phyloP scores from a whole-genome alignment of 345 rosid species.

The Populus deltoides region DNA sequence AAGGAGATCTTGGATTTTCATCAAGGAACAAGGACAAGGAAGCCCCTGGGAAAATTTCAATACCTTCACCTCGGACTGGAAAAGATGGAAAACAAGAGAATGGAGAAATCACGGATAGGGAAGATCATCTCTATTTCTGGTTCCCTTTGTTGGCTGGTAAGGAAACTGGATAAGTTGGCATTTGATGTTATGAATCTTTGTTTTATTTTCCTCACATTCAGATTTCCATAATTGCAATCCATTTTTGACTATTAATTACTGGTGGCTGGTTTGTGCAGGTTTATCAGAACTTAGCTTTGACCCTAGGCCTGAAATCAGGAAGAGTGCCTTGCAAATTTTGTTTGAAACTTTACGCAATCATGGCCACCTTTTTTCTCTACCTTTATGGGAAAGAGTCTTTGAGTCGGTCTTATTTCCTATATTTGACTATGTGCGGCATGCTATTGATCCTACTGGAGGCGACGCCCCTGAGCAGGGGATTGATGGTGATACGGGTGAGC shows the following conservation, averaged over 20 bases:
- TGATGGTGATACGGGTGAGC: slow-evolving; percentile 59
- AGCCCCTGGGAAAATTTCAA: slow-evolving; percentile 43
- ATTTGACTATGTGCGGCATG: slow-evolving; percentile 94
- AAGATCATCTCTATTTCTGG: slow-evolving; percentile 88
- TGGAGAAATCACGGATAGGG: slow-evolving; percentile 61
- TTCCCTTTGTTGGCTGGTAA: slow-evolving; percentile 94
- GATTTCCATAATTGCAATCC: background rate
- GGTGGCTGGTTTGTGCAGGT: slow-evolving; percentile 47
- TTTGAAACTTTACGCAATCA: slow-evolving; percentile 93
- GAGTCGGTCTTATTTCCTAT: slow-evolving; percentile 94
- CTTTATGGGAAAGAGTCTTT: slow-evolving; percentile 84
- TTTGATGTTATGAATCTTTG: slow-evolving; percentile 4
- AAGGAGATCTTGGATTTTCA: slow-evolving; percentile 78
- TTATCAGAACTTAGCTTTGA: slow-evolving; percentile 97
- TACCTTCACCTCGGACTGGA: slow-evolving; percentile 46
- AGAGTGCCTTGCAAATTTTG: slow-evolving; percentile 84
- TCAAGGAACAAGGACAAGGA: slow-evolving; percentile 68
- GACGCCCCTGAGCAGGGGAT: slow-evolving; percentile 57
- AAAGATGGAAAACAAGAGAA: slow-evolving; percentile 61
- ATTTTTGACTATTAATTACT: background rate
- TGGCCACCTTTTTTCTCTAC: slow-evolving; percentile 84
- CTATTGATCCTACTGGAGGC: slow-evolving; percentile 93
- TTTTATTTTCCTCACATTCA: background rate
- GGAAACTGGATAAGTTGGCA: slow-evolving; percentile 22
- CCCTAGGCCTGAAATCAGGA: slow-evolving; percentile 96